Base-by-base conservation (phyloP, 768 basidiomycete species). In the Termitomyces eurrhizus region DNA sequence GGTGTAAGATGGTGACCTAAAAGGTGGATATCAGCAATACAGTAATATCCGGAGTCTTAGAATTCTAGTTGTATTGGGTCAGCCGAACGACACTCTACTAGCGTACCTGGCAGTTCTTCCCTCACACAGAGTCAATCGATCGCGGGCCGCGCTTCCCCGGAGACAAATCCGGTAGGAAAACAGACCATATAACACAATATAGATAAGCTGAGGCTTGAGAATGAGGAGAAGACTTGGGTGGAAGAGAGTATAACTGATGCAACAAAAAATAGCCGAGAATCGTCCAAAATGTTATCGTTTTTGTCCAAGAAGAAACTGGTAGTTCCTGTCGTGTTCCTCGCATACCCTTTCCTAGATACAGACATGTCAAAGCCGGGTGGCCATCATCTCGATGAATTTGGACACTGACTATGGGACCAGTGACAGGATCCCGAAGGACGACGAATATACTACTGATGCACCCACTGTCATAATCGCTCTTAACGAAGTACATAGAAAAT, bases 21-120 rank as follows among this genome's bases (percentile, higher is more conserved):
- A 54, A 41, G 14, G 18, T 12, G 9, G 16, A 4, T 26, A 18
- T 53, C 37, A 54, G 26, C 18, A 11, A 21, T 7, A 14, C 29
- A 33, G 54, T n/a, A 44, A 52, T 62, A 24, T 59, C 64, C 61
- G 57, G 41, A 46, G 24, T 58, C 57, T 65, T 62, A 60, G 39
- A 51, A 59, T 58, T 61, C 62, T 60, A 63, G 58, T 54, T 61
- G 46, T 59, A 39, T 61, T 56, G 49, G 63, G 58, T 53, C 39
- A 62, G 36, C 41, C 35, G 36, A 42, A 50, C 57, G 64, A 65
- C 64, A 58, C 32, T 51, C 56, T 60, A 33, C 39, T 29, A 60
- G 56, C 61, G 64, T 57, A 57, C 61, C 61, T 65, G 57, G 58
- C 32, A 58, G 51, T 65, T 65, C 64, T 60, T 52, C 16, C 51